These are phyloP conservation scores for Byssochlamys sp. DNA, from an alignment of 2,329 filamentous ascomycete genomes.

Conservation along the genomic window DNA sequence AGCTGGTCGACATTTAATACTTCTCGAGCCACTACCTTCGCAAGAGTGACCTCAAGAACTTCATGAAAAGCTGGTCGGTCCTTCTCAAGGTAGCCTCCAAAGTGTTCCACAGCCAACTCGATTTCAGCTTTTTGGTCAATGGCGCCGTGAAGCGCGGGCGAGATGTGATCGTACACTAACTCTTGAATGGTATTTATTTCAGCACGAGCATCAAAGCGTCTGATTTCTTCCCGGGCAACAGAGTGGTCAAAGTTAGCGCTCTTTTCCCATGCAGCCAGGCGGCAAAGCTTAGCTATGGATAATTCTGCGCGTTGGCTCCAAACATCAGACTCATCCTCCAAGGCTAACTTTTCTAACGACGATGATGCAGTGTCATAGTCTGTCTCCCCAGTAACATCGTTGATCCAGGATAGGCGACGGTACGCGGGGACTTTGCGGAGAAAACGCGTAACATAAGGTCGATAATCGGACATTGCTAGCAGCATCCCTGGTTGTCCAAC, in stretches of 20 bases:
- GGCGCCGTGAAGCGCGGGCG: slow-evolving; percentile 57
- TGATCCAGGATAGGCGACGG: slow-evolving; percentile 84
- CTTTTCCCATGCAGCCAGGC: slow-evolving; percentile 53
- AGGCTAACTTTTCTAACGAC: slow-evolving; percentile 60
- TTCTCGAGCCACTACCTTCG: slow-evolving; percentile 60
- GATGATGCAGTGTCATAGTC: slow-evolving; percentile 65
- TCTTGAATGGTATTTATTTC: slow-evolving; percentile 72
- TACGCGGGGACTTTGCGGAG: slow-evolving; percentile 62
- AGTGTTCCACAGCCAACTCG: slow-evolving; percentile 64
- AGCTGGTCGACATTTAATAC: slow-evolving; percentile 51
- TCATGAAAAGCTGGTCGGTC: slow-evolving; percentile 58
- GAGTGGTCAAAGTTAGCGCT: slow-evolving; percentile 15
- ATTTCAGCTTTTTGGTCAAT: slow-evolving; percentile 72
- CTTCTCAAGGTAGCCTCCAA: slow-evolving; percentile 44
- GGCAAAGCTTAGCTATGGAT: slow-evolving; percentile 73
- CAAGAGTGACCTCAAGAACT: slow-evolving; percentile 62
- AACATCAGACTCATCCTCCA: slow-evolving; percentile 63
- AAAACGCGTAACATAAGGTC: slow-evolving; percentile 65
- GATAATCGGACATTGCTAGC: slow-evolving; percentile 60
- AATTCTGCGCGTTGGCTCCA: slow-evolving; percentile 93
- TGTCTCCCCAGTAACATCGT: slow-evolving; percentile 69
- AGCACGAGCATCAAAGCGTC: slow-evolving; percentile 54
- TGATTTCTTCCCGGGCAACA: slow-evolving; percentile 36
- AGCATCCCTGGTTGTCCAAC: slow-evolving; percentile 57
- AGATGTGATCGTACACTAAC: slow-evolving; percentile 60